Evolutionary conservation across 2,329 filamentous ascomycete genomes (phyloP), one percentile per base, ranked within the genome.

Genomic region (Ilyonectria mors-panacis): DNA sequence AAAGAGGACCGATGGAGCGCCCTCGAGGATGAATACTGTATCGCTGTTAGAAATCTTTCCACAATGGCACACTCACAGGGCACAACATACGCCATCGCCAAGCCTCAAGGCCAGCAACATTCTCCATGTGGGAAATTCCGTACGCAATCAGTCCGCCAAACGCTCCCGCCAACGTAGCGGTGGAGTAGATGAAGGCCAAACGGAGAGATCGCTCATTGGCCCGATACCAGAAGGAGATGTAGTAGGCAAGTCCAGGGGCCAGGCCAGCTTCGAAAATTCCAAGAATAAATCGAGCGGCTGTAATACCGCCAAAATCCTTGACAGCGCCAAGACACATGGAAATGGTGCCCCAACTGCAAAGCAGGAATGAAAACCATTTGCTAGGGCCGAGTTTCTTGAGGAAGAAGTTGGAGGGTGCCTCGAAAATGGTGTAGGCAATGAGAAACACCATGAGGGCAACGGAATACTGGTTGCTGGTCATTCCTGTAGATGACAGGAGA

Each of bases 91-190:
- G 81, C 87, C 83, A 93, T 48, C 91, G 83, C 92, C 92, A 94
- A 1, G 89, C 92, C 2, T 85, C 83, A 21, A 89, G 82, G 0
- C 90, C 91, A 0, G 82, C 78, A 0, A 87, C 80, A 3, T 87
- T 85, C 67, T 93, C 89, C 87, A 94, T 91, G 72, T 90, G 88
- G 0, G 90, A 89, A 59, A 93, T 90, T 0, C 85, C 91, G 62
- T 90, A 93, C 0, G 92, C 92, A 4, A 94, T 86, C 0, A 92
- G 84, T 1, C 92, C 92, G 1, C 91, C 91, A 69, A 89, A 93
- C 1, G 92, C 92, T 4, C 92, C 92, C 0, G 91, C 90, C 0
- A 93, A 82, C 0, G 92, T 91, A 1, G 91, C 89, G 12, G 84
- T 87, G 15, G 89, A 87, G 68, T 93, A 89, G 0, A 94, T 86